Evolutionary conservation across 768 basidiomycete genomes (phyloP).

Genomic region (Phaeotremella skinneri): DNA sequence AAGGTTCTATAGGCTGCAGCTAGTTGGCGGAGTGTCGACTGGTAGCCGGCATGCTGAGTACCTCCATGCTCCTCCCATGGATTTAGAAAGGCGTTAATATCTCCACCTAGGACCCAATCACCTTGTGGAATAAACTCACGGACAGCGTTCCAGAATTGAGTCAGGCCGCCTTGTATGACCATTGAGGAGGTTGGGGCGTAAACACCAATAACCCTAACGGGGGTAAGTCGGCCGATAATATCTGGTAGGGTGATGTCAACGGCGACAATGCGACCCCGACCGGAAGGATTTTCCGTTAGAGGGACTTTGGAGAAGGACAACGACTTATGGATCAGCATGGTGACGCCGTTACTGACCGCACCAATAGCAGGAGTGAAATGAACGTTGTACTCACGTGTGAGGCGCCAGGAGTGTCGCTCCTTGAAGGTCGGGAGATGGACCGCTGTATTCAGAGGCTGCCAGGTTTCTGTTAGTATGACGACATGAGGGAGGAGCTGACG

Average conservation of each 20-base stretch:
- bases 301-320: conserved; percentile 1
- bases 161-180: neutral
- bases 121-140: neutral
- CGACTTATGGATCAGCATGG: conserved; percentile 8
- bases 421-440: neutral
- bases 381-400: neutral
- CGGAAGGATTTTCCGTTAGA: neutral
- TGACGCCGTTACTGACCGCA: conserved; percentile 6
- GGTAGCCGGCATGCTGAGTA: conserved; percentile 1
- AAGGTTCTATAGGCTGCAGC: conserved; percentile 10
- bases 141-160: conserved; percentile 7
- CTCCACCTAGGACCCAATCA: conserved; percentile 16
- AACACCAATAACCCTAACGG: conserved; percentile 12
- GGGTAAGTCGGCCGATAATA: neutral
- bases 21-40: too few relatives aligned
- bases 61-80: neutral
- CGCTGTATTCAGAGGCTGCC: conserved; percentile 1
- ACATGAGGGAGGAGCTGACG: too few relatives aligned
- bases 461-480: conserved; percentile 16
- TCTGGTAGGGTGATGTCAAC: conserved; percentile 15
- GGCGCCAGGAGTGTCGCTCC: neutral
- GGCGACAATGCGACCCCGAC: conserved; percentile 8
- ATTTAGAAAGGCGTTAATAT: conserved; percentile 14
- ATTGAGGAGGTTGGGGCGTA: conserved; percentile 10
- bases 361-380: neutral